Percentiles rank a stretch among this genome's conserved stretches.
phyloP scores from a whole-genome alignment of 2,329 filamentous ascomycete genomes.

The Aspergillus unguis region DNA sequence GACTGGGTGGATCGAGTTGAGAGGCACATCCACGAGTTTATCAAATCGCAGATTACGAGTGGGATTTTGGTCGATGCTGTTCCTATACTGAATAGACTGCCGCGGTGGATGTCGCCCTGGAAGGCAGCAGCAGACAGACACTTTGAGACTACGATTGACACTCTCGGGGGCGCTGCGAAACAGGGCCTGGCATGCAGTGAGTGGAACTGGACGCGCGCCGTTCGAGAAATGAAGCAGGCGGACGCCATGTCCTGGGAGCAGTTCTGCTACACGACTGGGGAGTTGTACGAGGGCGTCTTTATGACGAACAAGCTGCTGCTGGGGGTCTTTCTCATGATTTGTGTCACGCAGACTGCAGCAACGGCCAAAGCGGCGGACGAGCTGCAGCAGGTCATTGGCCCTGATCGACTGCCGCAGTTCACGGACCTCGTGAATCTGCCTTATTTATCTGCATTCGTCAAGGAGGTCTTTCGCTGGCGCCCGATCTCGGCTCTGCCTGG shows the following conservation, averaged over 20 bases:
- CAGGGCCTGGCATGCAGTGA: slow-evolving; percentile 21
- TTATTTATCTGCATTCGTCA: not conserved
- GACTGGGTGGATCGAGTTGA: not conserved
- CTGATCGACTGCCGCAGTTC: not conserved
- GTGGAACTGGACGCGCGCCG: slow-evolving; percentile 25
- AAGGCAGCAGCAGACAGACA: not conserved
- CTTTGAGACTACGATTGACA: not conserved
- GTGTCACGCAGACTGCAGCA: not conserved
- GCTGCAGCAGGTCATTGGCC: not conserved
- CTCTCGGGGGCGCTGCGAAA: slow-evolving; percentile 31
- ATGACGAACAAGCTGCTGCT: not conserved
- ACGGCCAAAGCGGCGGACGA: not conserved
- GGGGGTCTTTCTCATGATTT: not conserved
- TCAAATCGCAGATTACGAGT: no score
- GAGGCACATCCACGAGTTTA: no score
- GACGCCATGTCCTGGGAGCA: slow-evolving; percentile 42
- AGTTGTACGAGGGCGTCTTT: slow-evolving; percentile 32
- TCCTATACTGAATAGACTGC: not conserved
- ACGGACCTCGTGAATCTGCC: not conserved
- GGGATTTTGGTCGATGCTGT: no score
- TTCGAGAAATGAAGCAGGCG: slow-evolving; percentile 31
- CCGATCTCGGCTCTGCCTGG: not conserved
- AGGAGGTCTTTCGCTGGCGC: not conserved
- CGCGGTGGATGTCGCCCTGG: not conserved
- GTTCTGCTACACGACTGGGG: slow-evolving; percentile 45